Evolutionary conservation across 208 protist species (phyloP), one percentile per base, ranked within the genome.

Genomic region (Trichomonas vaginalis): DNA sequence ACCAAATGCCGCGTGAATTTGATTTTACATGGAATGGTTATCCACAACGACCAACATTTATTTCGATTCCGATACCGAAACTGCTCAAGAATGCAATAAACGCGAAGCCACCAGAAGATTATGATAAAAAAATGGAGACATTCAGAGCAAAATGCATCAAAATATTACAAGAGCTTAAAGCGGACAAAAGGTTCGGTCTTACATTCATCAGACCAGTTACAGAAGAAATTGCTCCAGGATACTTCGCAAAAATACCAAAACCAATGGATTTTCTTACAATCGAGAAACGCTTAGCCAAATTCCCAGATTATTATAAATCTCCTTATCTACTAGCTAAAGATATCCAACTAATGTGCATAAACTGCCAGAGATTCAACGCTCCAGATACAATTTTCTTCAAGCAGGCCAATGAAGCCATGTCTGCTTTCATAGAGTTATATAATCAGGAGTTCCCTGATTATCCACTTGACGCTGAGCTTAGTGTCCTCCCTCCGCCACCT

Each of bases 201-300:
- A 51, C 46, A 42, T 92, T 92, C 37, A 23, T 23, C 32, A 45
- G 40, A 47, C 86, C 86, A 92, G 86, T 92, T 35, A 92, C 86
- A 42, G 86, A 92, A 51, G 86, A 92, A 49, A 92, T 92, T 35
- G 86, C 86, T 2, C 86, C 86, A 12, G 45, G 45, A 35, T 92
- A 92, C 32, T 92, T 51, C n/a, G 27, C 42, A 4, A 35, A 48
- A 40, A 92, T 92, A 51, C 8, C 0, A 10, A 48, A 42, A 39
- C 86, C 86, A 51, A 92, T 92, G 86, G 86, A 92, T 92, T 92
- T 92, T 35, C 56, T 35, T 9, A 48, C 86, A 56, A 92, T 92
- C 27, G 27, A 92, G 39, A 92, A 92, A 35, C 12, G 86, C 9
- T 32, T 92, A 15, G 45, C 12, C 9, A 92, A 92, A 39, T 92